Evolutionary conservation across 2,329 filamentous ascomycete species (phyloP), one percentile per base, ranked within the genome.

Genomic region (Bipolaris zeicola): DNA sequence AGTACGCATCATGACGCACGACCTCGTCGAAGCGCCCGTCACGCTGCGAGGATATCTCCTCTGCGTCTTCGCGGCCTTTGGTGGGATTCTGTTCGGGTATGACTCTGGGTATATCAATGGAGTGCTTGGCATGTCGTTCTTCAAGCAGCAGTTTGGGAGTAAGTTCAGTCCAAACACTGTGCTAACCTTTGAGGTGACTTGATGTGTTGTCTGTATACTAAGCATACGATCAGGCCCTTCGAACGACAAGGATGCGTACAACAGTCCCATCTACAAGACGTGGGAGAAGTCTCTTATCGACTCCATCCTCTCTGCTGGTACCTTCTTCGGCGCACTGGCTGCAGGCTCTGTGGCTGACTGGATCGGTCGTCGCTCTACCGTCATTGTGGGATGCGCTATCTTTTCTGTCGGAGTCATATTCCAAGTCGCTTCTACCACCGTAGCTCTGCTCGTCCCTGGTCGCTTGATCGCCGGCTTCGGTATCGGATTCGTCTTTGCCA

Each of bases 281-380:
- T 67, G 65, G 62, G 82, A 94, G 73, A 85, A 87, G 41, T 89
- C 90, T 24, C 80, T 89, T 60, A 89, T 93, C 52, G 90, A 94
- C 43, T 89, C 91, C 11, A 94, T 96, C 61, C 82, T 96, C 42
- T 95, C 90, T 56, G 89, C 87, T 22, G 91, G 92, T 34, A 95
- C 91, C n/a, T 87, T 91, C 65, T 78, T 91, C 52, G 92, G 91
- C 46, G 83, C 91, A 20, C 81, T 95, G 26, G 74, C 88, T n/a
- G 85, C 90, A 26, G 90, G 89, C 3, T 20, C 7, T 18, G 52
- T 71, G 2, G 91, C 87, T 41, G 92, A 96, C 72, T 79, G 80
- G 56, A 76, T 90, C 56, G 90, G 91, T 49, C 88, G 89, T 67
- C 87, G 90, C 50, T 79, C 84, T 52, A 90, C 89, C 26, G 83